phyloP scores from a whole-genome alignment of 2,329 filamentous ascomycete genomes.

The Calonectria montana region DNA sequence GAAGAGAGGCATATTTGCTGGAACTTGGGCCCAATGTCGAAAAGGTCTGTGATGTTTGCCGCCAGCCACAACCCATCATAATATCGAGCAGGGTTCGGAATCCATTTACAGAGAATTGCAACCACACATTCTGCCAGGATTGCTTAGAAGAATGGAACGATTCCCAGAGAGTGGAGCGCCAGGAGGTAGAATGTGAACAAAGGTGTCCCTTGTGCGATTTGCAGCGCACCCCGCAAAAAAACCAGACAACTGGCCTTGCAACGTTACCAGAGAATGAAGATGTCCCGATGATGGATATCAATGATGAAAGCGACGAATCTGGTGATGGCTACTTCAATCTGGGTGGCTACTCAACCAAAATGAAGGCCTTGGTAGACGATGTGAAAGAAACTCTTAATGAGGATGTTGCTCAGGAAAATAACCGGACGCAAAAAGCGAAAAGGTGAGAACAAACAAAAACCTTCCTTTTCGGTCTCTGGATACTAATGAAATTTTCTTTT shows the following conservation, averaged over 20 bases:
- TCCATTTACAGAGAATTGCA: conserved; percentile 40
- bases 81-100: conserved; percentile 31
- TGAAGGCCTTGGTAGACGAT: conserved; percentile 46
- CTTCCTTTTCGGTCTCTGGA: too few relatives aligned
- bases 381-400: conserved; percentile 31
- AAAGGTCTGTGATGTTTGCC: conserved; percentile 44
- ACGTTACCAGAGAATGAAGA: background rate
- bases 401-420: background rate
- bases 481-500: background rate
- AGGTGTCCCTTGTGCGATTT: background rate
- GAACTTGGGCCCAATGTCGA: conserved; percentile 39
- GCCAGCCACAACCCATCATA: conserved; percentile 48
- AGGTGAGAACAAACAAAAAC: background rate
- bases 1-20: conserved; percentile 41
- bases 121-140: conserved; percentile 47
- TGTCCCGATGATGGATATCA: background rate
- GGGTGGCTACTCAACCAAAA: conserved; percentile 47
- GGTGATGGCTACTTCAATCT: conserved; percentile 40
- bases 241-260: background rate
- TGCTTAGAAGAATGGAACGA: conserved; percentile 40
- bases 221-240: background rate
- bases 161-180: background rate
- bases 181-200: too few relatives aligned
- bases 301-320: conserved; percentile 27
- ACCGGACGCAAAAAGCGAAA: background rate